Evolutionary conservation across 2,329 filamentous ascomycete species (phyloP).

Genomic region (Pseudogymnoascus sp.): DNA sequence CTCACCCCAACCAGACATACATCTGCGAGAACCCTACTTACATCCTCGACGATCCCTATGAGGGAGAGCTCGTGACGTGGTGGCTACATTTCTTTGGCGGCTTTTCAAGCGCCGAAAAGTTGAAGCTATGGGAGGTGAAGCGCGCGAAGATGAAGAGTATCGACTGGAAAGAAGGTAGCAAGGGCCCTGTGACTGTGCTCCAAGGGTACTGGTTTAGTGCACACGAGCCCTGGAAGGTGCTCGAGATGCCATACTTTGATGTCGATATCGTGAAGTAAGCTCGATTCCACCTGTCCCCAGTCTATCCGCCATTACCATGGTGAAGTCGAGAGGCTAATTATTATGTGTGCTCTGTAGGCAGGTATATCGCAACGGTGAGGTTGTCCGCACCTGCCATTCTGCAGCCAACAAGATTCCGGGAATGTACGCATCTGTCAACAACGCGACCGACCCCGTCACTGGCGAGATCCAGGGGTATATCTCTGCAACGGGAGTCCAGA

Average conservation of each 20-base stretch:
- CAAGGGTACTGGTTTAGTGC: constrained; percentile 28
- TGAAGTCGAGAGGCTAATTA: background rate
- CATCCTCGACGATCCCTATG: constrained; percentile 36
- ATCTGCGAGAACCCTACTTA: constrained; percentile 29
- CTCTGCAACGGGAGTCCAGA: constrained; percentile 35
- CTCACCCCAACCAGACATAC: constrained; percentile 28
- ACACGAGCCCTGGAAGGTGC: constrained; percentile 37
- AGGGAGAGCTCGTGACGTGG: constrained; percentile 37
- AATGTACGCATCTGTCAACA: constrained; percentile 38
- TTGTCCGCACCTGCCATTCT: constrained; percentile 37
- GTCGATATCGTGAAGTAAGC: constrained; percentile 33
- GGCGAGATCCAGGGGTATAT: constrained; percentile 35
- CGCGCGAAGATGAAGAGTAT: constrained; percentile 31
- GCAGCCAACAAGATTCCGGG: constrained; percentile 32
- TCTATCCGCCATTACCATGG: background rate
- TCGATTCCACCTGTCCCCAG: background rate
- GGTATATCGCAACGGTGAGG: constrained; percentile 34
- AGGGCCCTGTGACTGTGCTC: constrained; percentile 37
- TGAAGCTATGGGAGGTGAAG: constrained; percentile 34
- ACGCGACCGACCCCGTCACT: constrained; percentile 32
- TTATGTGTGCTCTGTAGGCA: constrained; percentile 22
- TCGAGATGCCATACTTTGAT: constrained; percentile 38
- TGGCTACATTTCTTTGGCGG: constrained; percentile 35
- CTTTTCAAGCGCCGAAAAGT: constrained; percentile 29
- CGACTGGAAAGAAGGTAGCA: constrained; percentile 31